Base-by-base conservation (phyloP, 2,329 filamentous ascomycete genomes). In the Magnaporthiopsis poae region DNA sequence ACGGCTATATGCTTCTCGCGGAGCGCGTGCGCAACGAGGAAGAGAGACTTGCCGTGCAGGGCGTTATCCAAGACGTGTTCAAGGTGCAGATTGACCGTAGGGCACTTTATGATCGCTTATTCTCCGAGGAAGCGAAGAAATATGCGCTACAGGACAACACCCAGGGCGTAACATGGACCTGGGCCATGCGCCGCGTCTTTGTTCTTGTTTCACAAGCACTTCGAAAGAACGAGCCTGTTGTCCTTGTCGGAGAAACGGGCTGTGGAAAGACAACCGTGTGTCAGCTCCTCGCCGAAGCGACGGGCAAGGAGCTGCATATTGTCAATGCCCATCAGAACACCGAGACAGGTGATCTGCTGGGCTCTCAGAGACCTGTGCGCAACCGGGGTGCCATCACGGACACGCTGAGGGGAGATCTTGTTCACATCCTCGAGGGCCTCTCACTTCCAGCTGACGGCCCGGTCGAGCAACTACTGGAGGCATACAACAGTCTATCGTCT, bases 251-350 rank as follows among this genome's bases (percentile, higher is more conserved):
- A 69, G 96, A 99, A 75, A 99, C 95, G 25, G 95, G 95, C 7
- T 98, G 94, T 73, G 95, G 96, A 68, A 99, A 99, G 79, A 99
- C 95, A 0, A 97, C 94, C 2, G 90, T 99, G 8, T 96, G 92
- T 71, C 95, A 99, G 75, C 84, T 96, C 74, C 84, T 98, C 65
- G 92, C 95, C 3, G 90, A 96, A 73, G 89, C 91, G 4, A 84
- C 91, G 69, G 81, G 82, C 21, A 92, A 89, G 72, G 81, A 90
- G 69, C 80, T 99, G 59, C 88, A 93, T 71, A 95, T 94, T 71
- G 89, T 99, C 73, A 99, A 99, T 74, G 95, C 96, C 2, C 96
- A 99, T 77, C 94, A 98, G 71, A 99, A 99, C 70, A 93, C 95
- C 0, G 96, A 99, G 76, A 98, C 96, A 0, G 94, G 95, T 21